These are phyloP conservation scores for Boechera stricta DNA, from an alignment of 345 rosid genomes.

Conservation along the genomic window DNA sequence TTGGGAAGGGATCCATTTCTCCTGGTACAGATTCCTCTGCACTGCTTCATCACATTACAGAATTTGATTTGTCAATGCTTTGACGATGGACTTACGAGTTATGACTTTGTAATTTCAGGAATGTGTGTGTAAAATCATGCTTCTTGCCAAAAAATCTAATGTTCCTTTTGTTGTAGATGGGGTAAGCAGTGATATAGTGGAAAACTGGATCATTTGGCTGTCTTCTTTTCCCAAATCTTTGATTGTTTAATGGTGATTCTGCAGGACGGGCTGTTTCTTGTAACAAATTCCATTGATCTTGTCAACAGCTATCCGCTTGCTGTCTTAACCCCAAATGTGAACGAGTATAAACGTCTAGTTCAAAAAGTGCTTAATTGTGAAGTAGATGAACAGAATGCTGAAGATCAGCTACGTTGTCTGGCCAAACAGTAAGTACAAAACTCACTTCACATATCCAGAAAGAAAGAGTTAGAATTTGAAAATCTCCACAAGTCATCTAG, in stretches of 20 bases:
- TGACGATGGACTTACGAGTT: neutral
- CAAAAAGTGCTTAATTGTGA: conserved; percentile 75
- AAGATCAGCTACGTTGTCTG: conserved; percentile 63
- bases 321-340: conserved; percentile 87
- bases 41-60: conserved; percentile 11
- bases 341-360: conserved; percentile 90
- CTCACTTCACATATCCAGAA: neutral
- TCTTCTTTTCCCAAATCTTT: neutral
- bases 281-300: conserved; percentile 69
- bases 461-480: neutral
- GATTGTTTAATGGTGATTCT: neutral
- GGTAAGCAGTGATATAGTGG: conserved; percentile 52
- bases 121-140: conserved; percentile 75
- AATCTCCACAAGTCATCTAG: conserved; percentile 2
- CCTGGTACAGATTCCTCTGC: conserved; percentile 53
- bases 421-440: conserved; percentile 61
- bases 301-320: conserved; percentile 78
- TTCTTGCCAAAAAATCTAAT: conserved; percentile 67
- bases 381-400: conserved; percentile 64
- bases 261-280: conserved; percentile 94
- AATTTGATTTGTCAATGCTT: neutral
- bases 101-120: conserved; percentile 52
- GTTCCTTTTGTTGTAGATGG: conserved; percentile 89
- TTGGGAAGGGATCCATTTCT: conserved; percentile 96
- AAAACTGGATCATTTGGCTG: neutral